Evolutionary conservation across 371 early-diverging fungal species (phyloP).

Genomic region (Mucor irregularis): DNA sequence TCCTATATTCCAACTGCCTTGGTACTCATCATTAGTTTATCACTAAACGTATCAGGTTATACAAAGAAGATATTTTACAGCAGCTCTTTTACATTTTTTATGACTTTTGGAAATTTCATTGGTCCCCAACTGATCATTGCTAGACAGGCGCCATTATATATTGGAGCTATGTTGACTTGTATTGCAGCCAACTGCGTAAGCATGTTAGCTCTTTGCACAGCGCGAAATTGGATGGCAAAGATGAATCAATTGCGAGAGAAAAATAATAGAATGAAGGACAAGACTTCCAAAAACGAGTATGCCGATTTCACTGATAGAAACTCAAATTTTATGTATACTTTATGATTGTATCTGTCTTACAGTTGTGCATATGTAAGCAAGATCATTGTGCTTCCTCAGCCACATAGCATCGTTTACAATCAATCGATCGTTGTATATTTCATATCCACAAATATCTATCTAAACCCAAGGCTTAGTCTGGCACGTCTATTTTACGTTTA

Average conservation of each 20-base stretch:
- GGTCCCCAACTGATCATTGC: slow-evolving; percentile 38
- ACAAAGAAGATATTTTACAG: slow-evolving; percentile 43
- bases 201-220: slow-evolving; percentile 14
- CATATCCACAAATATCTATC: too few relatives aligned
- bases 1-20: slow-evolving; percentile 25
- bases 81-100: slow-evolving; percentile 26
- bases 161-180: slow-evolving; percentile 30
- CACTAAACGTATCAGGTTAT: slow-evolving; percentile 32
- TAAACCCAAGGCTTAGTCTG: too few relatives aligned
- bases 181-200: slow-evolving; percentile 22
- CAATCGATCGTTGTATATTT: too few relatives aligned
- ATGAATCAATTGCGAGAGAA: slow-evolving; percentile 1
- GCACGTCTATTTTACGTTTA: too few relatives aligned
- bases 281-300: slow-evolving; percentile 13
- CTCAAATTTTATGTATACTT: background rate
- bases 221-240: slow-evolving; percentile 26
- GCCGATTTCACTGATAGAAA: background rate
- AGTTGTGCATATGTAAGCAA: too few relatives aligned
- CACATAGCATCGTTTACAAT: too few relatives aligned
- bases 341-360: too few relatives aligned
- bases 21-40: slow-evolving; percentile 22
- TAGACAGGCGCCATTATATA: slow-evolving; percentile 16
- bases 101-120: slow-evolving; percentile 34
- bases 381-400: too few relatives aligned
- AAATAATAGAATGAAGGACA: background rate